These are phyloP conservation scores for Cordyceps cicadae DNA, from an alignment of 2,329 filamentous ascomycete genomes.

Conservation along the genomic window DNA sequence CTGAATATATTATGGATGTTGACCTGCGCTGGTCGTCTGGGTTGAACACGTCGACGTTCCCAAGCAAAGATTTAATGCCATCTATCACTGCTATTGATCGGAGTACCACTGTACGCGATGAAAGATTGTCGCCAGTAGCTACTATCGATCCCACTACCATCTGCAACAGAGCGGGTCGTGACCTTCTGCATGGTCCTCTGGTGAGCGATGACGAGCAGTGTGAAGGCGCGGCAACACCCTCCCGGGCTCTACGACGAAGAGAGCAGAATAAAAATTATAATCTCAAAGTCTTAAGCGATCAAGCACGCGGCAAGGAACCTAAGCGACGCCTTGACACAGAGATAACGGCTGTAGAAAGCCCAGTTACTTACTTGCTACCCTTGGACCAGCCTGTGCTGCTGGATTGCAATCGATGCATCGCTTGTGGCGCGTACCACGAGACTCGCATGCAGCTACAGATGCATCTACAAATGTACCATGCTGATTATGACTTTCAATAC, in stretches of 20 bases:
- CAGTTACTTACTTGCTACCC: slow-evolving; percentile 38
- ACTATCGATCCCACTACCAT: slow-evolving; percentile 12
- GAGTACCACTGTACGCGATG: slow-evolving; percentile 21
- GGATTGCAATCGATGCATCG: slow-evolving; percentile 43
- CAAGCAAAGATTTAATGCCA: slow-evolving; percentile 35
- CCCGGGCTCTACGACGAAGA: slow-evolving; percentile 41
- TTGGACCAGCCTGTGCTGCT: slow-evolving; percentile 36
- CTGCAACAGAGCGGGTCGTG: slow-evolving; percentile 11
- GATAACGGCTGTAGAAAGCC: slow-evolving; percentile 28
- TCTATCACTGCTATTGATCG: slow-evolving; percentile 36
- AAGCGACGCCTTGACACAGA: slow-evolving; percentile 28
- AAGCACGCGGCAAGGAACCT: slow-evolving; percentile 45
- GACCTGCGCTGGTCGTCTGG: slow-evolving; percentile 40
- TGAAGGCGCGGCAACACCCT: slow-evolving; percentile 43
- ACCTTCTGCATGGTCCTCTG: slow-evolving; percentile 17
- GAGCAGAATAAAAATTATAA: slow-evolving; percentile 48
- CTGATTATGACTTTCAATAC: slow-evolving; percentile 35
- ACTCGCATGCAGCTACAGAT: slow-evolving; percentile 39
- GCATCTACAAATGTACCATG: slow-evolving; percentile 39
- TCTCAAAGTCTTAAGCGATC: slow-evolving; percentile 49
- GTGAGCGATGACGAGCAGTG: slow-evolving; percentile 37
- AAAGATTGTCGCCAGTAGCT: slow-evolving; percentile 17
- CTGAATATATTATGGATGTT: slow-evolving; percentile 40
- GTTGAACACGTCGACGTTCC: slow-evolving; percentile 25
- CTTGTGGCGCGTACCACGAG: slow-evolving; percentile 40